Evolutionary conservation across 2,329 filamentous ascomycete species (phyloP), one percentile per base, ranked within the genome.

Genomic region (Plectosphaerella plurivora): DNA sequence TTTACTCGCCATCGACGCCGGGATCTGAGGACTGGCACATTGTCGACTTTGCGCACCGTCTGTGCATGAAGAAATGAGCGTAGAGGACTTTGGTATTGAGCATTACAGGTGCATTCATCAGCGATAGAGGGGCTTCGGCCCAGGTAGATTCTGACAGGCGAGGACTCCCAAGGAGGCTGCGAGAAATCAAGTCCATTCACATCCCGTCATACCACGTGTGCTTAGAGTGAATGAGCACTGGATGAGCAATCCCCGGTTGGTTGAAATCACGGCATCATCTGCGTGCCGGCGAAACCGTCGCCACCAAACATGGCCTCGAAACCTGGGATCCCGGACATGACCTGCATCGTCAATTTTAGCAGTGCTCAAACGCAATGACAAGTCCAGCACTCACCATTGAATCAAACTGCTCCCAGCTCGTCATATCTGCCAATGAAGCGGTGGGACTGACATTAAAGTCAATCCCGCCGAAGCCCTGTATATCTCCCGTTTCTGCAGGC

Each of bases 1-100:
- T 78, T 33, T 78, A 77, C 49, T 51, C 54, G 3, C 51, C 49
- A 49, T 56, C 54, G 20, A 57, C 55, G 11, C 55, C 55, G 4
- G 55, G 55, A 2, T 54, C 54, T 3, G 55, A 57, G 33, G 52
- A 52, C 3, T 57, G 55, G 55, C 50, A 20, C 16, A 42, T 54
- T 14, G 45, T 56, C 1, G 55, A 57, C 50, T 57, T 56, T 41
- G 50, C 44, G 22, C 47, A 52, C n/a, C 44, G 55, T 3, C 41
- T 57, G 18, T 57, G 55, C 52, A 56, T 50, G 49, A 53, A 48
- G 33, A 10, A 24, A 18, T 51, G 20, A 18, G 39, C 11, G 39
- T 10, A n/a, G 39, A n/a, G 20, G 16, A 41, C 7, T 41, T 16
- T 41, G 22, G 22, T 22, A 3, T 22, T 22, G 22, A 22, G 22